phyloP scores from a whole-genome alignment of 805 yeast species.

The Blastobotrys attinorum region DNA sequence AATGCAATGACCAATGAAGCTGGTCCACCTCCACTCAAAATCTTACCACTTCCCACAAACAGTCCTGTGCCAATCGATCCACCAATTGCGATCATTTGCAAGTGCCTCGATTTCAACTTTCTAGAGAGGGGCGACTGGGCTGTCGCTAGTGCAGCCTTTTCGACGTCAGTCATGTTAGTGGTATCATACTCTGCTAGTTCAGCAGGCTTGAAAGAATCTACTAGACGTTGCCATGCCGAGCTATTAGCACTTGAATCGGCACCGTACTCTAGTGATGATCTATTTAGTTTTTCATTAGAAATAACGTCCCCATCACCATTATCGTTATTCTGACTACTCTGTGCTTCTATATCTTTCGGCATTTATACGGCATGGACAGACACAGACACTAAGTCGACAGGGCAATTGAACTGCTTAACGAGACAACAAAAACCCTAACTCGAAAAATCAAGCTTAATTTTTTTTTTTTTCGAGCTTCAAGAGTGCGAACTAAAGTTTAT shows the following conservation, averaged over 20 bases:
- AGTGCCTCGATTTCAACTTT: slow-evolving; percentile 29
- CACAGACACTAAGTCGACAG: not conserved
- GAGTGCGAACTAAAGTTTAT: too few species aligned
- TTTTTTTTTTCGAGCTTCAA: not conserved
- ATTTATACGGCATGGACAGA: too few species aligned
- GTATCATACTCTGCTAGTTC: slow-evolving; percentile 28
- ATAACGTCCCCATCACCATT: not conserved
- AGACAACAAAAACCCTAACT: not conserved
- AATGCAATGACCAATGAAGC: slow-evolving; percentile 53
- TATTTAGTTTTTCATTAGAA: too few species aligned
- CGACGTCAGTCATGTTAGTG: slow-evolving; percentile 14
- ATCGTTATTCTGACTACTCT: too few species aligned
- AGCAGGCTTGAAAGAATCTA: slow-evolving; percentile 35
- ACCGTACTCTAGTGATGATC: not conserved
- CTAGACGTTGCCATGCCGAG: slow-evolving; percentile 27
- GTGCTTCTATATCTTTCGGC: not conserved
- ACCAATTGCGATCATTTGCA: slow-evolving; percentile 68
- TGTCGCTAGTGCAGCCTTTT: slow-evolving; percentile 32
- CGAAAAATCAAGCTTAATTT: not conserved
- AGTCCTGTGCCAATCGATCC: slow-evolving; percentile 71
- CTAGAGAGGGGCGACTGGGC: slow-evolving; percentile 53
- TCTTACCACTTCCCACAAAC: slow-evolving; percentile 56
- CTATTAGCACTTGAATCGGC: slow-evolving; percentile 6
- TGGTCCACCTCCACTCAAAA: slow-evolving; percentile 55
- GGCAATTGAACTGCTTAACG: not conserved